A percentile compares a stretch with the other conserved stretches of the same genome.
phyloP scores from a whole-genome alignment of 2,329 filamentous ascomycete genomes.

The Teratosphaeriaceae sp. region DNA sequence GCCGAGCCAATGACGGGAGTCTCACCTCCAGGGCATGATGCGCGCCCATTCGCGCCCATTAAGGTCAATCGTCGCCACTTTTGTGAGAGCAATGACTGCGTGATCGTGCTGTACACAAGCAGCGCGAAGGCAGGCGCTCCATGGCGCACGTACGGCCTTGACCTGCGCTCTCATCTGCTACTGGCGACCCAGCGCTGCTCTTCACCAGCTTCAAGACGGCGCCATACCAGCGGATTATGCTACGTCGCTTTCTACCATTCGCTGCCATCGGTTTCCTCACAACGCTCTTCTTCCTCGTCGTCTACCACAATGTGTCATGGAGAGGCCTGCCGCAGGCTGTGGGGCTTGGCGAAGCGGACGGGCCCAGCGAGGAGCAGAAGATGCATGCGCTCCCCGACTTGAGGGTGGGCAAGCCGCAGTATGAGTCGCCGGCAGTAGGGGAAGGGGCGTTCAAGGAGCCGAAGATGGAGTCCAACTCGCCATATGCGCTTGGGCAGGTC shows the following conservation, averaged over 20 bases:
- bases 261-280: slow-evolving; percentile 17
- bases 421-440: slow-evolving; percentile 7
- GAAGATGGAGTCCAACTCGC: slow-evolving; percentile 19
- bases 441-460: slow-evolving; percentile 19
- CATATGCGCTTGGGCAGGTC: slow-evolving; percentile 27
- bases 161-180: background rate
- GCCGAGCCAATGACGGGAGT: too few relatives aligned
- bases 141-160: background rate
- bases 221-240: slow-evolving; percentile 20
- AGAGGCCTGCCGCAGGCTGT: slow-evolving; percentile 34
- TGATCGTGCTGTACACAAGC: background rate
- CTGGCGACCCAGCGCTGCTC: too few relatives aligned
- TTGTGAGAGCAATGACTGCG: too few relatives aligned
- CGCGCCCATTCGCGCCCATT: too few relatives aligned
- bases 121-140: background rate
- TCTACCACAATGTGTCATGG: slow-evolving; percentile 34
- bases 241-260: slow-evolving; percentile 22
- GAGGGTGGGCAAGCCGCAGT: slow-evolving; percentile 9
- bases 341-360: slow-evolving; percentile 30
- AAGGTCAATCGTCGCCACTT: too few relatives aligned
- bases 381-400: slow-evolving; percentile 21
- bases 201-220: slow-evolving; percentile 14
- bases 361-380: slow-evolving; percentile 20
- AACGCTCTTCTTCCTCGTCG: slow-evolving; percentile 13
- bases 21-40: too few relatives aligned